phyloP scores from a whole-genome alignment of 345 rosid species.

The Streptanthus diversifolius region DNA sequence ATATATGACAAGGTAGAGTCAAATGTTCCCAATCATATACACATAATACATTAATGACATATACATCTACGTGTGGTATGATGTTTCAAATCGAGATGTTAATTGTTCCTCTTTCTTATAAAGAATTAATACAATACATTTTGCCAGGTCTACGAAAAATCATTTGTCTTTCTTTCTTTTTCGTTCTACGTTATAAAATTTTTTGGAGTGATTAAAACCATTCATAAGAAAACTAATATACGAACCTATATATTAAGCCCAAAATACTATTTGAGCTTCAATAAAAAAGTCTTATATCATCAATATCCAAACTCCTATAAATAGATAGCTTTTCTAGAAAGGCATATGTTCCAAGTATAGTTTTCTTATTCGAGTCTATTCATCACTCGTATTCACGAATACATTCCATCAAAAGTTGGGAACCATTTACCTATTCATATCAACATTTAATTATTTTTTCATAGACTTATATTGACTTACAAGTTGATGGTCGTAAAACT shows the following conservation, averaged over 20 bases:
- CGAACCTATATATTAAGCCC: background rate
- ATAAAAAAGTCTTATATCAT: background rate
- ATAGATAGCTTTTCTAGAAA: background rate
- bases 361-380: background rate
- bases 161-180: background rate
- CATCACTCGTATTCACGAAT: background rate
- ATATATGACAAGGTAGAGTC: background rate
- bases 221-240: too few relatives aligned
- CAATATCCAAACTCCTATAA: background rate
- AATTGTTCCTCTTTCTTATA: background rate
- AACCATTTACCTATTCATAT: background rate
- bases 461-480: constrained; percentile 1
- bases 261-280: background rate
- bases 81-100: background rate
- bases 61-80: constrained; percentile 12
- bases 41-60: background rate
- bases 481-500: background rate
- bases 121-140: background rate
- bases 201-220: background rate
- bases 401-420: constrained; percentile 3
- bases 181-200: background rate
- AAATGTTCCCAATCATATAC: constrained; percentile 7
- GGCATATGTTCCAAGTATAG: background rate
- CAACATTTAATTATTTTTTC: background rate
- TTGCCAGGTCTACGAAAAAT: background rate